Evolutionary conservation across 2,329 filamentous ascomycete genomes (phyloP).

Genomic region (Hypomyces perniciosus): DNA sequence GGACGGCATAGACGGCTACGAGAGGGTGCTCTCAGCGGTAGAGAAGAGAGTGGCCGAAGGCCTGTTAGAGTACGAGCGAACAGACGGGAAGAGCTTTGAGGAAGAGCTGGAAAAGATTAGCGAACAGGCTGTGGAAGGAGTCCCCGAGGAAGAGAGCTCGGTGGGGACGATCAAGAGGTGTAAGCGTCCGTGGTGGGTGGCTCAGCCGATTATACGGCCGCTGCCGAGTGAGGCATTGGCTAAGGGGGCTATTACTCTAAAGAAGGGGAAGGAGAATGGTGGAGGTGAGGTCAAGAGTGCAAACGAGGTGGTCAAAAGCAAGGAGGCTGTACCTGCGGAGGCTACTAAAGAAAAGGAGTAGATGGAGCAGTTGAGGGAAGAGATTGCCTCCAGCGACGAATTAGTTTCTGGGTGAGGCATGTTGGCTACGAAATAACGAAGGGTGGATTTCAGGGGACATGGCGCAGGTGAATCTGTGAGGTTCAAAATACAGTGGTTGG

Average conservation of each 20-base stretch:
- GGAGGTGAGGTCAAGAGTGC: constrained; percentile 28
- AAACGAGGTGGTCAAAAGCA: constrained; percentile 5
- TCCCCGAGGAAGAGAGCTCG: constrained; percentile 51
- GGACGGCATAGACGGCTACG: constrained; percentile 70
- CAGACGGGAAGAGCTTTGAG: constrained; percentile 43
- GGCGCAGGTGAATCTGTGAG: too few relatives aligned
- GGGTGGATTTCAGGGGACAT: too few relatives aligned
- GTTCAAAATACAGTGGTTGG: too few relatives aligned
- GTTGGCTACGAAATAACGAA: too few relatives aligned
- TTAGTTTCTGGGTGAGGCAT: constrained; percentile 13
- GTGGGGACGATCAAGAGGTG: constrained; percentile 65
- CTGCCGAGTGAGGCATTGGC: constrained; percentile 81
- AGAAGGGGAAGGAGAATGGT: constrained; percentile 52
- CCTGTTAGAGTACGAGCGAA: constrained; percentile 59
- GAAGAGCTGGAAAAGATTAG: constrained; percentile 28
- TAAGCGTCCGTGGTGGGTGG: constrained; percentile 82
- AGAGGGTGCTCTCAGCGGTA: constrained; percentile 67
- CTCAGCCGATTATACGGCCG: constrained; percentile 79
- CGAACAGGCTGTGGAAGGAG: constrained; percentile 26
- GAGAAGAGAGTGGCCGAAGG: constrained; percentile 70
- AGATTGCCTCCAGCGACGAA: constrained; percentile 15
- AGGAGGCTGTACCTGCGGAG: not conserved
- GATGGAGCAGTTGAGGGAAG: constrained; percentile 8
- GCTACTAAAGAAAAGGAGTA: not conserved
- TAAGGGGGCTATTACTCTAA: constrained; percentile 68